phyloP scores from a whole-genome alignment of 345 rosid species.

The Cochlearia excelsa region DNA sequence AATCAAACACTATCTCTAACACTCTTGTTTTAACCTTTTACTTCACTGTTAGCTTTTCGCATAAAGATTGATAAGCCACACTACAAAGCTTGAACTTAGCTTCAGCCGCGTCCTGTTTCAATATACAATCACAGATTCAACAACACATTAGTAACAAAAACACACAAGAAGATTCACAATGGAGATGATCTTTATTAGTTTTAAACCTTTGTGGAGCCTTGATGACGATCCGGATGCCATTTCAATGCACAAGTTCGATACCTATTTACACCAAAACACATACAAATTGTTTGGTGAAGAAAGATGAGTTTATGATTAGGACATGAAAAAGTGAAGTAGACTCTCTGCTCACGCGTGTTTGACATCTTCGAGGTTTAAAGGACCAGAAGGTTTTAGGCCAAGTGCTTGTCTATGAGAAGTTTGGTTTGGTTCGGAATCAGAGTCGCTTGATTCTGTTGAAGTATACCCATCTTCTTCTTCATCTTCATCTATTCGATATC shows the following conservation, averaged over 20 bases:
- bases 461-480: constrained; percentile 57
- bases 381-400: constrained; percentile 70
- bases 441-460: constrained; percentile 49
- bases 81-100: constrained; percentile 89
- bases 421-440: constrained; percentile 41
- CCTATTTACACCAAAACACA: constrained; percentile 35
- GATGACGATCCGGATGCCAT: constrained; percentile 99
- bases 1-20: background rate
- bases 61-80: constrained; percentile 76
- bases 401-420: constrained; percentile 73
- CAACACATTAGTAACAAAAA: background rate
- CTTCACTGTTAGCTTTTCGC: constrained; percentile 61
- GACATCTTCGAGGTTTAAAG: constrained; percentile 71
- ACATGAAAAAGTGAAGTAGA: constrained; percentile 19
- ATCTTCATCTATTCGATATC: constrained; percentile 39
- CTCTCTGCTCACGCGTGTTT: constrained; percentile 63
- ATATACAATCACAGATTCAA: constrained; percentile 12
- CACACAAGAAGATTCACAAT: constrained; percentile 1
- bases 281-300: constrained; percentile 1
- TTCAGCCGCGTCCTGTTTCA: constrained; percentile 57
- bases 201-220: constrained; percentile 77
- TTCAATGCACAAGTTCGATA: constrained; percentile 81
- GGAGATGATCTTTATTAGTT: constrained; percentile 1
- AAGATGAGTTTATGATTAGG: constrained; percentile 9
- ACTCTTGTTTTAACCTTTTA: constrained; percentile 21